These are phyloP conservation scores for Penicillium sp. DNA, from an alignment of 2,329 filamentous ascomycete genomes.

Conservation along the genomic window DNA sequence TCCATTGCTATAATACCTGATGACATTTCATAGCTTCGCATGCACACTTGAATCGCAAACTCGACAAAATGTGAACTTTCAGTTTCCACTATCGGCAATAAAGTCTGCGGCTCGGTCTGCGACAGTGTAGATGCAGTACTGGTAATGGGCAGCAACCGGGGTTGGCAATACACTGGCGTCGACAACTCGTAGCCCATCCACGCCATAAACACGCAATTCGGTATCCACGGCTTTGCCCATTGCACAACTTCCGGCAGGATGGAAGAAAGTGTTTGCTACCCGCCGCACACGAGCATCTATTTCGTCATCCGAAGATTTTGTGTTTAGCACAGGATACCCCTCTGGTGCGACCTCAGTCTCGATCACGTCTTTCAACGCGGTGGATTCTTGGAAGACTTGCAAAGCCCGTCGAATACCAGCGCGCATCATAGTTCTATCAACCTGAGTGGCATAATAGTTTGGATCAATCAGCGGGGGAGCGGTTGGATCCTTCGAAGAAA, in stretches of 20 bases:
- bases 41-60: too few relatives aligned
- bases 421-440: conserved; percentile 25
- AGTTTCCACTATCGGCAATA: not conserved
- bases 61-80: too few relatives aligned
- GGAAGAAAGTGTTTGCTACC: conserved; percentile 18
- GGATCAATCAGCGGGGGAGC: conserved; percentile 32
- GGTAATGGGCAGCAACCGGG: conserved; percentile 22
- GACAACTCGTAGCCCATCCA: conserved; percentile 28
- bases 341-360: conserved; percentile 21
- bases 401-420: conserved; percentile 21
- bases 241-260: conserved; percentile 21
- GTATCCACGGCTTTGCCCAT: conserved; percentile 23
- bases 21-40: too few relatives aligned
- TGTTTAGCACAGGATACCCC: not conserved
- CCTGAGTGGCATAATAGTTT: conserved; percentile 35
- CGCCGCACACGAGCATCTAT: conserved; percentile 3
- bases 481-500: conserved; percentile 20
- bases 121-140: conserved; percentile 26
- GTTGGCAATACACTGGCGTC: conserved; percentile 32
- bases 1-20: too few relatives aligned
- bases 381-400: conserved; percentile 15
- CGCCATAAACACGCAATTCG: conserved; percentile 19
- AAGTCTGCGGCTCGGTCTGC: conserved; percentile 18
- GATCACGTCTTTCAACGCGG: conserved; percentile 18
- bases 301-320: conserved; percentile 1